phyloP scores from a whole-genome alignment of 768 basidiomycete species.

The Russula dissimulans region DNA sequence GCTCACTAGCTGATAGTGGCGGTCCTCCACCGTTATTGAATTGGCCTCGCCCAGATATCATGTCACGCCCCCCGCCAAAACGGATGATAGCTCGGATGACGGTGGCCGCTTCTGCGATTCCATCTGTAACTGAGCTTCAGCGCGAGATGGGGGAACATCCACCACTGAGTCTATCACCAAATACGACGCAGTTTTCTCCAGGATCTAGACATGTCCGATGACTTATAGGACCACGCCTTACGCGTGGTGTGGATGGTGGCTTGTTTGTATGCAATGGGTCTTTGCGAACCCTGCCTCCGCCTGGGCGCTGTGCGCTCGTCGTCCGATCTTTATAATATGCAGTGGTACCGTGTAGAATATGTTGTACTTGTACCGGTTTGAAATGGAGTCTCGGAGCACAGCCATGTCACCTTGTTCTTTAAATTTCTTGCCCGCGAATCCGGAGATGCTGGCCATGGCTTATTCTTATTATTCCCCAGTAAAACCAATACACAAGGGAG shows the following conservation, averaged over 20 bases:
- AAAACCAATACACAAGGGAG: background rate
- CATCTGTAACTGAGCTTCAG: background rate
- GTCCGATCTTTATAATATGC: background rate
- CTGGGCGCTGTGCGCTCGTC: conserved; percentile 10
- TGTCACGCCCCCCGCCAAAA: conserved; percentile 6
- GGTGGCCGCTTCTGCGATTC: background rate
- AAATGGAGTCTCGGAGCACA: too few species aligned
- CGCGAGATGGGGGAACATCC: background rate
- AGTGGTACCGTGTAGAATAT: background rate
- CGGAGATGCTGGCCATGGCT: too few species aligned
- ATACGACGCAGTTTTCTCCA: background rate
- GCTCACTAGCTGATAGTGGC: background rate
- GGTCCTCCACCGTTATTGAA: conserved; percentile 12
- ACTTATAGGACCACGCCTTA: too few species aligned
- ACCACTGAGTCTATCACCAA: background rate
- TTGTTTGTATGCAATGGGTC: background rate
- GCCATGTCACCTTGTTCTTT: background rate
- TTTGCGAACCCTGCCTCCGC: background rate
- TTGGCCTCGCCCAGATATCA: conserved; percentile 20
- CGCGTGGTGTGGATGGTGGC: too few species aligned
- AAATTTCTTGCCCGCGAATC: too few species aligned
- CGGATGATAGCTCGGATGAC: background rate
- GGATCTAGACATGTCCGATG: background rate
- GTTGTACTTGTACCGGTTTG: background rate
- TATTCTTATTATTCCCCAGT: too few species aligned